Conservation (phyloP, 345 rosid genomes). For the Hirschfeldia incana region DNA sequence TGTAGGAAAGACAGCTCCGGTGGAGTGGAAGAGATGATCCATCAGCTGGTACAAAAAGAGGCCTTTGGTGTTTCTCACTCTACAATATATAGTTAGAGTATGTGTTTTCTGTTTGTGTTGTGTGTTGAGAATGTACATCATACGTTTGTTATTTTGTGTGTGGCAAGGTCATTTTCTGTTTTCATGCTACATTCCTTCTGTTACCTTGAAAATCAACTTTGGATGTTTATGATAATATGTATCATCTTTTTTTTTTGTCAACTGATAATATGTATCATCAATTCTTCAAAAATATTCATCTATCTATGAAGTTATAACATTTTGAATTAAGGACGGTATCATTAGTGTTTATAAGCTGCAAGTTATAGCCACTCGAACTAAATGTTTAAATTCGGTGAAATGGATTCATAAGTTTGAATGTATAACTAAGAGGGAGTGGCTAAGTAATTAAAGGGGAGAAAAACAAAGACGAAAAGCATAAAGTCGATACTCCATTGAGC, state of each 20-base stretch:
- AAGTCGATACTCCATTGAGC: conserved; percentile 26
- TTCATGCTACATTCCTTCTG: conserved; percentile 6
- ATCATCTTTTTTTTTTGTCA: too few relatives aligned
- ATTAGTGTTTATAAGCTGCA: background rate
- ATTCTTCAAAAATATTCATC: too few relatives aligned
- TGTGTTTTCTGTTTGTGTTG: background rate
- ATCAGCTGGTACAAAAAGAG: conserved; percentile 1
- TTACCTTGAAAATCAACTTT: conserved; percentile 10
- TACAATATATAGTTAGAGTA: conserved; percentile 3
- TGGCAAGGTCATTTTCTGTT: background rate
- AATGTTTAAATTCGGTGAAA: background rate
- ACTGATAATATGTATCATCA: too few relatives aligned
- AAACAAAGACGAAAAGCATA: conserved; percentile 22
- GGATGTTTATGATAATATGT: background rate
- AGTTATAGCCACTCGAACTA: background rate
- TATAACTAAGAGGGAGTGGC: conserved; percentile 16
- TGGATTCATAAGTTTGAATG: conserved; percentile 18
- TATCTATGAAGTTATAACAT: background rate
- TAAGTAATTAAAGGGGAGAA: conserved; percentile 21
- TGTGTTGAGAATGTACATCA: conserved; percentile 32
- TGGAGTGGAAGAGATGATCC: conserved; percentile 67
- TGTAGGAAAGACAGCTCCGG: conserved; percentile 60
- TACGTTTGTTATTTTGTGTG: background rate
- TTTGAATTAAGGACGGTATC: background rate
- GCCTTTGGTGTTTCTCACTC: conserved; percentile 6